Percentiles rank a stretch among this genome's conserved stretches.
Evolutionary conservation across 441 rosid genomes (phyloP).

Genomic region (Corymbia citriodora): DNA sequence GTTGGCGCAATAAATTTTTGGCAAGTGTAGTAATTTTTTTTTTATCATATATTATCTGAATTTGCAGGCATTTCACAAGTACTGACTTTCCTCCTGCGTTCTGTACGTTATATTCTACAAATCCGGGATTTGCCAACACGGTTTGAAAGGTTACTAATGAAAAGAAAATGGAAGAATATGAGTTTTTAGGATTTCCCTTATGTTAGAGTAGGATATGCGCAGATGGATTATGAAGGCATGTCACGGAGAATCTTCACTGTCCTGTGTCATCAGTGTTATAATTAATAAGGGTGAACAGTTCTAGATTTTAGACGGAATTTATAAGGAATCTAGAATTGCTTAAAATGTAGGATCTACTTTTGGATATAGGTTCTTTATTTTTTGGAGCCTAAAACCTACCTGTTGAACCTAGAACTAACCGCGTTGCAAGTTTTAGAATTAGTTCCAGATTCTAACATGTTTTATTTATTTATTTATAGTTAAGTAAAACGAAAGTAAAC

Average conservation of each 20-base stretch:
- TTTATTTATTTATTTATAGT: no score
- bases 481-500: no score
- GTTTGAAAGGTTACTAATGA: background rate
- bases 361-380: no score
- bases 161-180: background rate
- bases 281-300: no score
- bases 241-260: background rate
- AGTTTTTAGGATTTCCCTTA: background rate
- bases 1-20: background rate
- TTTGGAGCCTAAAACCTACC: no score
- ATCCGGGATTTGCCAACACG: background rate
- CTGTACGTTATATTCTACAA: background rate
- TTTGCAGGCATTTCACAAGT: background rate
- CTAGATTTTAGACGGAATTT: no score
- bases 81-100: background rate
- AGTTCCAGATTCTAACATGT: no score
- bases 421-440: no score
- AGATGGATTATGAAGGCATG: background rate
- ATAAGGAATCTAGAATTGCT: no score
- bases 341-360: no score
- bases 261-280: background rate
- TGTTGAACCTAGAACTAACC: no score
- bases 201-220: background rate
- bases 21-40: background rate
- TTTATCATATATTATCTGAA: background rate